Conservation (phyloP, 768 basidiomycete species). For the Candolleomyces aberdarensis region DNA sequence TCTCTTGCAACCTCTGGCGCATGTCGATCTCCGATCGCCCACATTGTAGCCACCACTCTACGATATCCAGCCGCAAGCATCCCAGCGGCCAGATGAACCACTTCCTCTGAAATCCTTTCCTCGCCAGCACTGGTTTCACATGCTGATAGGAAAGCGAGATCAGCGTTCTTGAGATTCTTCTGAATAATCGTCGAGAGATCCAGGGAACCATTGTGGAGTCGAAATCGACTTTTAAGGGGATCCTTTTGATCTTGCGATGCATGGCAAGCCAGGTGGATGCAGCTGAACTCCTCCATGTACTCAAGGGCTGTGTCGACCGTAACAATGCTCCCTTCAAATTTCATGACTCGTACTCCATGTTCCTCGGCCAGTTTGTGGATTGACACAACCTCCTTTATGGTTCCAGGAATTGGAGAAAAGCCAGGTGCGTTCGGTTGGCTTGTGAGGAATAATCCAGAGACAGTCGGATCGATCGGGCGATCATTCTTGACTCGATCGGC, state of each 20-base stretch:
- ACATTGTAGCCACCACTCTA: slow-evolving; percentile 37
- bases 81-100: slow-evolving; percentile 36
- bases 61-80: slow-evolving; percentile 30
- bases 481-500: neutral
- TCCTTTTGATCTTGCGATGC: slow-evolving; percentile 22
- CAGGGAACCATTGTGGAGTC: slow-evolving; percentile 18
- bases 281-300: slow-evolving; percentile 12
- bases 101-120: slow-evolving; percentile 28
- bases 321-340: slow-evolving; percentile 11
- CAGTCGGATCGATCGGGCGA: neutral
- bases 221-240: slow-evolving; percentile 21
- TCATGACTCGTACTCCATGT: slow-evolving; percentile 17
- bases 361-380: neutral
- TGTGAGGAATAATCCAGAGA: slow-evolving; percentile 2
- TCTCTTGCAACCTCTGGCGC: slow-evolving; percentile 24
- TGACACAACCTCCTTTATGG: slow-evolving; percentile 3
- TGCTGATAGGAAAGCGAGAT: slow-evolving; percentile 38
- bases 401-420: slow-evolving; percentile 7
- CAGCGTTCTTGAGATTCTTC: slow-evolving; percentile 10
- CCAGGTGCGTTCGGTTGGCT: slow-evolving; percentile 1
- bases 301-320: slow-evolving; percentile 11
- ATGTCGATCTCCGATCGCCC: slow-evolving; percentile 31
- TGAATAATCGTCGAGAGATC: slow-evolving; percentile 12
- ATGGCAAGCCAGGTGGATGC: slow-evolving; percentile 34
- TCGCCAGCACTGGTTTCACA: slow-evolving; percentile 34